Percentiles rank a stretch among this genome's conserved stretches.
Conservation (phyloP, 768 basidiomycete genomes). For the Plicaturopsis crispa region DNA sequence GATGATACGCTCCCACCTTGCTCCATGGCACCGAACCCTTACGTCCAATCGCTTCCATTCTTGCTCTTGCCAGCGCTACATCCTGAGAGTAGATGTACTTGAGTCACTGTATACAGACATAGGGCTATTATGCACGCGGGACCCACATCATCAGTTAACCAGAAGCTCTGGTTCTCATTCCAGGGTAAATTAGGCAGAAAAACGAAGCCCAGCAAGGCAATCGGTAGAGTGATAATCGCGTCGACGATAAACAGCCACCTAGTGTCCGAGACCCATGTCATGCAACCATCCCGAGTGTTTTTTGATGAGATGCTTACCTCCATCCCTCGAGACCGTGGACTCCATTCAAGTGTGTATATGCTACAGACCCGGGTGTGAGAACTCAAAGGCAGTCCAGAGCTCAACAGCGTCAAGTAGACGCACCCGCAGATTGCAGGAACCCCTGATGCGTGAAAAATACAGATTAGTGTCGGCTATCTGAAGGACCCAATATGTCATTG, state of each 20-base stretch:
- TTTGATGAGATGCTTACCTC: constrained; percentile 3
- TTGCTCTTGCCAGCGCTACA: constrained; percentile 9
- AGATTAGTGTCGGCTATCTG: no score
- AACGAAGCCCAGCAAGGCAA: constrained; percentile 10
- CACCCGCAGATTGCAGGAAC: constrained; percentile 12
- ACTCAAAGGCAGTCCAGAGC: no score
- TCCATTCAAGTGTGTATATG: no score
- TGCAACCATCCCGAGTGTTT: no score
- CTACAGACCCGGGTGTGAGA: no score
- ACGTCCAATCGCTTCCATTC: constrained; percentile 11
- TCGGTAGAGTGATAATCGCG: constrained; percentile 11
- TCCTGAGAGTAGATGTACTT: no score
- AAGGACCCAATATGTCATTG: no score
- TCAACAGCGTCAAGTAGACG: no score
- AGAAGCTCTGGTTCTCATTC: constrained; percentile 6
- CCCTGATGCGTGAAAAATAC: no score
- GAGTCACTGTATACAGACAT: no score
- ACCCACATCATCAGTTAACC: no score
- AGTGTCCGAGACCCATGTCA: background rate
- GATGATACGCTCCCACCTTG: constrained; percentile 2
- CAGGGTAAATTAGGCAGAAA: constrained; percentile 11
- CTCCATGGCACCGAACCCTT: constrained; percentile 11
- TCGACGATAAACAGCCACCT: constrained; percentile 14
- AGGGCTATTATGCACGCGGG: no score
- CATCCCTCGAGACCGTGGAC: constrained; percentile 10